Evolutionary conservation across 108 stramenopile genomes (phyloP).

Genomic region (Bacterosira constricta): DNA sequence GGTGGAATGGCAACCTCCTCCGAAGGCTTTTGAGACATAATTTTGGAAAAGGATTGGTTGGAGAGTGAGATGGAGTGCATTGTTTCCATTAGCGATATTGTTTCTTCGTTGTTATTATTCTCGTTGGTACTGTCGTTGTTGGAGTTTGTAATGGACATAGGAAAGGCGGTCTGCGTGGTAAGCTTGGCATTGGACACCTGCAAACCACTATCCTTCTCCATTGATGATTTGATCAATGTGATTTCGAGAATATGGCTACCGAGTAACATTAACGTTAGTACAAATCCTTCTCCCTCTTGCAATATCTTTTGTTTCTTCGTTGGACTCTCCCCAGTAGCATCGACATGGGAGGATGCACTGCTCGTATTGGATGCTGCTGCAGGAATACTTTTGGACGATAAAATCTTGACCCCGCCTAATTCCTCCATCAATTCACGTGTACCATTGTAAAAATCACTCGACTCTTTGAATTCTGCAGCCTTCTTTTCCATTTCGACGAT

Average conservation of each 20-base stretch:
- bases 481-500: slow-evolving; percentile 40
- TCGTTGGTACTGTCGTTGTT: not conserved
- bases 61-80: slow-evolving; percentile 31
- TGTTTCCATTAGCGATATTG: slow-evolving; percentile 18
- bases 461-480: slow-evolving; percentile 52
- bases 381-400: slow-evolving; percentile 12
- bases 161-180: slow-evolving; percentile 38
- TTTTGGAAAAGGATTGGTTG: slow-evolving; percentile 37
- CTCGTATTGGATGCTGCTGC: slow-evolving; percentile 12
- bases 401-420: slow-evolving; percentile 65
- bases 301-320: slow-evolving; percentile 4
- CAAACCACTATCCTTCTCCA: not conserved
- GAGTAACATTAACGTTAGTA: slow-evolving; percentile 38
- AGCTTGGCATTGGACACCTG: slow-evolving; percentile 43
- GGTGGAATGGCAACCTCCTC: slow-evolving; percentile 49
- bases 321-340: slow-evolving; percentile 3
- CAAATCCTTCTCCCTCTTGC: slow-evolving; percentile 18
- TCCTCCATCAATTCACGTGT: slow-evolving; percentile 67
- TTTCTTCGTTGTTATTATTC: slow-evolving; percentile 1
- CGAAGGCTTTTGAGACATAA: slow-evolving; percentile 32
- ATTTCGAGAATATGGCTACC: slow-evolving; percentile 49
- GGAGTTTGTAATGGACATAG: slow-evolving; percentile 5
- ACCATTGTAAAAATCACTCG: slow-evolving; percentile 56
- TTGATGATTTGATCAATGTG: not conserved
- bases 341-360: not conserved